Conservation (phyloP, 1,284 basidiomycete genomes). For the Phylloboletellus chloephorus region DNA sequence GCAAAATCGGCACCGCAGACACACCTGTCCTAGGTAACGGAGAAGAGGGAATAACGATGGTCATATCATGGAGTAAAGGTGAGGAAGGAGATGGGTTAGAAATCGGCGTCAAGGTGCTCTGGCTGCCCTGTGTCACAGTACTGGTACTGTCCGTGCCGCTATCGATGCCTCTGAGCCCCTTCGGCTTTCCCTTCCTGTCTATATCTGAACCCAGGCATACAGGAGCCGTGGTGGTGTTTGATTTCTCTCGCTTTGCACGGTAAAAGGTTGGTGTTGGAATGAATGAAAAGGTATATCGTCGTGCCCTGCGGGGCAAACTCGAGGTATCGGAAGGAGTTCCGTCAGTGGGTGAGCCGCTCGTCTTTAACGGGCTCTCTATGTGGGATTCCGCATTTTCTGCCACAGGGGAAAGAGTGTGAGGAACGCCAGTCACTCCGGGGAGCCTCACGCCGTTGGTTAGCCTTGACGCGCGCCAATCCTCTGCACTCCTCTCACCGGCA, state of each 20-base stretch:
- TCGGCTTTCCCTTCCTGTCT: neutral
- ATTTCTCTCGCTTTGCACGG: conserved; percentile 19
- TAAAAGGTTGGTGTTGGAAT: conserved; percentile 20
- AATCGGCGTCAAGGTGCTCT: conserved; percentile 20
- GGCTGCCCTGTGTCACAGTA: conserved; percentile 24
- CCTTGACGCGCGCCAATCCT: neutral
- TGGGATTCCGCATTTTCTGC: neutral
- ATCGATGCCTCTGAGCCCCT: conserved; percentile 5
- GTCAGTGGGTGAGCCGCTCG: neutral
- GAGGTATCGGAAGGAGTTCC: neutral
- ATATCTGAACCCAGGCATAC: neutral
- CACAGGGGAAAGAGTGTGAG: neutral
- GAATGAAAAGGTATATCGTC: conserved; percentile 27
- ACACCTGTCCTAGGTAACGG: neutral
- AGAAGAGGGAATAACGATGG: conserved; percentile 1
- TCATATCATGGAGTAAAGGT: conserved; percentile 6
- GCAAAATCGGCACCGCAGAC: conserved; percentile 19
- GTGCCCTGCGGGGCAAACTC: conserved; percentile 10
- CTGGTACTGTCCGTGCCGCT: conserved; percentile 20
- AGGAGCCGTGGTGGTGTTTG: conserved; percentile 1
- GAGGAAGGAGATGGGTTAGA: neutral
- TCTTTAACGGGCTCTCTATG: neutral
- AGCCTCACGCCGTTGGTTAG: neutral
- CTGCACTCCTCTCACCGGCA: neutral
- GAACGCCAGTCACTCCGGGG: neutral